Evolutionary conservation across 768 basidiomycete genomes (phyloP).

Genomic region (Paxillus rubicundulus): DNA sequence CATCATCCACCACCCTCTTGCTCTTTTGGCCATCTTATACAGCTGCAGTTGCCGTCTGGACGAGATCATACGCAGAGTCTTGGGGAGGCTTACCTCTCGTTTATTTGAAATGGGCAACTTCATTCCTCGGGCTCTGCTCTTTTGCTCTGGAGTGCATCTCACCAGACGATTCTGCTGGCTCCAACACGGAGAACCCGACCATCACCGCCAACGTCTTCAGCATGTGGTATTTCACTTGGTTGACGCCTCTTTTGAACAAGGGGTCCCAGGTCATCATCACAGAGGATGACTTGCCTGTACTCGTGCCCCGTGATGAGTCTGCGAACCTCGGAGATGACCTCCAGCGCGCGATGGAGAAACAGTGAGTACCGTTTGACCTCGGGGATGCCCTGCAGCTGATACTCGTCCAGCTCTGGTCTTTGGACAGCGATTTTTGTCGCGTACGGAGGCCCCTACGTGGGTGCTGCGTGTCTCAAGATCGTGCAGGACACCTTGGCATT

Average conservation of each 20-base stretch:
- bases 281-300: conserved; percentile 81
- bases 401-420: conserved; percentile 49
- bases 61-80: conserved; percentile 50
- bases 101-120: conserved; percentile 42
- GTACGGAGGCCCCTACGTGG: conserved; percentile 73
- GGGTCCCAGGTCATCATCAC: conserved; percentile 67
- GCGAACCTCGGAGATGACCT: conserved; percentile 63
- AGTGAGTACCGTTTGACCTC: conserved; percentile 43
- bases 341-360: conserved; percentile 56
- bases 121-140: conserved; percentile 46
- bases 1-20: conserved; percentile 70
- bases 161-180: conserved; percentile 48
- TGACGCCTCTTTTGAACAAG: conserved; percentile 75
- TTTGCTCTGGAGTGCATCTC: conserved; percentile 71
- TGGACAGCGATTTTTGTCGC: conserved; percentile 73
- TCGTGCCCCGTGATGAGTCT: conserved; percentile 68
- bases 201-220: conserved; percentile 80
- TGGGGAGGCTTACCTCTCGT: conserved; percentile 38
- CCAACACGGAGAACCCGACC: conserved; percentile 61
- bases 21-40: conserved; percentile 81
- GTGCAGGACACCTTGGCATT: conserved; percentile 79
- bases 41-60: conserved; percentile 48
- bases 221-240: conserved; percentile 82
- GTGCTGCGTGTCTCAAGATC: conserved; percentile 67
- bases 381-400: not conserved